Evolutionary conservation across 352 stramenopile species (phyloP), one percentile per base, ranked within the genome.

Genomic region (Lagenidium giganteum): DNA sequence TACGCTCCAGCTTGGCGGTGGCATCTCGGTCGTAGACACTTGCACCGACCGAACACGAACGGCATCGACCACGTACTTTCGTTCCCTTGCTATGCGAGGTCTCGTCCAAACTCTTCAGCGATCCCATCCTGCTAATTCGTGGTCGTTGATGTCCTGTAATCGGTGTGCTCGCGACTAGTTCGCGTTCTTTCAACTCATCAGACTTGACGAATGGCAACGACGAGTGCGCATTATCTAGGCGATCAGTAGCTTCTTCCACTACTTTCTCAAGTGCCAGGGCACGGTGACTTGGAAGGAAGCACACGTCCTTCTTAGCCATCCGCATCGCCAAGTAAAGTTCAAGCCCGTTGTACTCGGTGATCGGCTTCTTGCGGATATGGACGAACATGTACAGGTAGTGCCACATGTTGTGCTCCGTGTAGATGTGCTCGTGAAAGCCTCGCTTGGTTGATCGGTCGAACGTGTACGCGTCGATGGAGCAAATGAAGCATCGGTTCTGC

Each of bases 301-400:
- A 84, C 22, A 87, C 64, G 44, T 90, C 77, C 31, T 70, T 67
- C 50, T 83, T 85, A 6, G 77, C 74, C 74, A 90, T 87, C 4
- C 63, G 64, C 55, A 81, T 81, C 4, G 77, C 77, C n/a, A 90
- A 45, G 53, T 81, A 84, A n/a, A 87, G 47, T 54, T 90, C 77
- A n/a, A 90, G 41, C 1, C 77, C 77, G 28, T 79, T 85, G 64
- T 87, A 90, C 32, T 90, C 77, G 0, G 77, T 87, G 26, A 85
- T 83, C 0, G 40, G 59, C 37, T 90, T 90, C 49, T 86, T 86
- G 43, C 68, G 67, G 43, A 90, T 85, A 47, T 90, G 77, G 11
- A 87, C 77, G 41, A 90, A 87, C 4, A 90, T 45, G 24, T 74
- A 87, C 22, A 90, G 61, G 46, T 90, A 90, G 42, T 87, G 67